Percentiles rank a stretch among this genome's conserved stretches.
Conservation (phyloP, 169 alveolate genomes). For the Perkinsus chesapeaki region DNA sequence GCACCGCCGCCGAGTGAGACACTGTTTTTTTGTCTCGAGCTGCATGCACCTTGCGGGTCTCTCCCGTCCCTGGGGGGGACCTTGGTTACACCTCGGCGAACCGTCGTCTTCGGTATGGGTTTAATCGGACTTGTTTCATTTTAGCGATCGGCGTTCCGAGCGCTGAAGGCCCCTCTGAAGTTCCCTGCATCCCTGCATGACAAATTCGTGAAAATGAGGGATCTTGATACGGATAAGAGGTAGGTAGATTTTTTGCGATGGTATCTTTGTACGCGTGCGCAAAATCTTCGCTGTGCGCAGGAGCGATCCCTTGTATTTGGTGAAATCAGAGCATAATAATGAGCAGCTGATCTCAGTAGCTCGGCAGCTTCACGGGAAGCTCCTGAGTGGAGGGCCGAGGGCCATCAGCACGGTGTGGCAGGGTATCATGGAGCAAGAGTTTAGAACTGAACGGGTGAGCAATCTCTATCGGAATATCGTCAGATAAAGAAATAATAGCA, state of each 20-base stretch:
- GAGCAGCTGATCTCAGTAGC: conserved; percentile 41
- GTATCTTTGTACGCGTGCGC: background rate
- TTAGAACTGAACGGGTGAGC: conserved; percentile 43
- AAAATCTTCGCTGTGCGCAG: background rate
- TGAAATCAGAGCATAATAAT: conserved; percentile 51
- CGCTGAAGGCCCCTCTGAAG: conserved; percentile 46
- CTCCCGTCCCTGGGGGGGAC: background rate
- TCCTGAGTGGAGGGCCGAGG: conserved; percentile 29
- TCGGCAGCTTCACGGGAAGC: conserved; percentile 40
- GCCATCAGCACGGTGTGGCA: conserved; percentile 28
- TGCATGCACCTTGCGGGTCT: conserved; percentile 38
- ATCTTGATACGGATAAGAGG: conserved; percentile 51
- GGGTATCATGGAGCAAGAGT: conserved; percentile 46
- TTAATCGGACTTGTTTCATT: background rate
- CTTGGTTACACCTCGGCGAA: background rate
- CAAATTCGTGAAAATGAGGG: conserved; percentile 53
- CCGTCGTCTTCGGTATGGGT: too few relatives aligned
- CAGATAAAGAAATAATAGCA: too few relatives aligned
- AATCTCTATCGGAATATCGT: background rate
- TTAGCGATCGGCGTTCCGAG: conserved; percentile 33
- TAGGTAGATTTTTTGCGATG: background rate
- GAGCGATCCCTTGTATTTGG: conserved; percentile 51
- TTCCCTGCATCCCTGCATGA: conserved; percentile 55
- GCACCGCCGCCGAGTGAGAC: too few relatives aligned
- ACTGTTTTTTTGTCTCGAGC: too few relatives aligned